Evolutionary conservation across 1,139 yeast genomes (phyloP).

Genomic region (Arxiozyma slooffiae): DNA sequence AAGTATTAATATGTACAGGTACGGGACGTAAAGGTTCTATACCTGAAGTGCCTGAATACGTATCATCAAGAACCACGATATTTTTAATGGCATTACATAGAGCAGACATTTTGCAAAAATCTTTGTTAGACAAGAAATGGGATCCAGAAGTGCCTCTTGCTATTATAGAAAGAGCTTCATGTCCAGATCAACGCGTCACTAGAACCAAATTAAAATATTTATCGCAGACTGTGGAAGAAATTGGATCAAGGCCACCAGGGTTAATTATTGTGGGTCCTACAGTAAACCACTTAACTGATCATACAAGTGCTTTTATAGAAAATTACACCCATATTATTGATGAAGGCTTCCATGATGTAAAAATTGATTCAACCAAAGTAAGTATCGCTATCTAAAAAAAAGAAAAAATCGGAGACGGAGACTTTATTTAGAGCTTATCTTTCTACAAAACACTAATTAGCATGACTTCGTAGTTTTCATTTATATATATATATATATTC

Average conservation of each 20-base stretch:
- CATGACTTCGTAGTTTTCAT: neutral
- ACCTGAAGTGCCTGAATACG: constrained; percentile 71
- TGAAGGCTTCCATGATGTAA: constrained; percentile 43
- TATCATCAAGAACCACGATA: constrained; percentile 64
- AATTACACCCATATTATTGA: constrained; percentile 34
- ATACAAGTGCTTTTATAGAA: constrained; percentile 23
- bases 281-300: constrained; percentile 47
- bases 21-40: constrained; percentile 83
- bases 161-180: constrained; percentile 81
- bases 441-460: neutral
- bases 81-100: constrained; percentile 89
- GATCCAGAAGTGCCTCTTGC: constrained; percentile 66
- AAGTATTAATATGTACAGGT: constrained; percentile 87
- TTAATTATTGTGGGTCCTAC: constrained; percentile 73
- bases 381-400: neutral
- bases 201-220: constrained; percentile 61
- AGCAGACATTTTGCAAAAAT: constrained; percentile 55
- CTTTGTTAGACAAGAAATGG: constrained; percentile 55
- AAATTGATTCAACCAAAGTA: neutral
- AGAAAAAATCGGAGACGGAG: neutral
- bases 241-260: constrained; percentile 93
- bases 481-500: too few relatives aligned
- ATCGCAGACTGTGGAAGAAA: constrained; percentile 63
- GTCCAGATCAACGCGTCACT: constrained; percentile 84
- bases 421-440: neutral